These are phyloP conservation scores for Talaromyces proteolyticus DNA, from an alignment of 495 filamentous ascomycete genomes.

Conservation along the genomic window DNA sequence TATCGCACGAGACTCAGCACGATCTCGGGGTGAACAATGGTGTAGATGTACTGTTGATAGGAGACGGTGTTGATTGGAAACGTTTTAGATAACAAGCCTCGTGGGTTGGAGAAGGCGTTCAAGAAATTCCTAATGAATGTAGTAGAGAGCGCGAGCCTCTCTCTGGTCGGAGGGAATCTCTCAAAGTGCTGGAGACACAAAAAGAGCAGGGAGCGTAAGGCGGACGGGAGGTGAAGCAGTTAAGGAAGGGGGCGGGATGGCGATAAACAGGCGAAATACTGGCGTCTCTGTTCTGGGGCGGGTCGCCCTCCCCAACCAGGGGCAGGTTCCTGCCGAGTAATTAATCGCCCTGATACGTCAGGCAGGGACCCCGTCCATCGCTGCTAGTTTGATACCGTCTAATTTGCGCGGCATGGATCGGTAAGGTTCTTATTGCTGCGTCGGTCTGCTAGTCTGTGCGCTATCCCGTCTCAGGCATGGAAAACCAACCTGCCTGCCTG, in stretches of 20 bases:
- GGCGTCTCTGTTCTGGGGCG: background rate
- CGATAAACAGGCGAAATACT: slow-evolving; percentile 14
- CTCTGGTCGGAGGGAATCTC: slow-evolving; percentile 41
- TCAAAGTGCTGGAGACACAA: slow-evolving; percentile 10
- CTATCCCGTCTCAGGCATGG: background rate
- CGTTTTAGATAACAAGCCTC: too few relatives aligned
- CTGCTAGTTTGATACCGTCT: too few relatives aligned
- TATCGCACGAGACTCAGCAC: too few relatives aligned
- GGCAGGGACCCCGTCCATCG: too few relatives aligned
- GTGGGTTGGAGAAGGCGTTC: slow-evolving; percentile 15
- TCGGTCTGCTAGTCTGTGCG: background rate
- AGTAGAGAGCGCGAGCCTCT: slow-evolving; percentile 35
- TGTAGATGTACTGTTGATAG: too few relatives aligned
- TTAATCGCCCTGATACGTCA: background rate
- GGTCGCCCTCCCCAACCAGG: background rate
- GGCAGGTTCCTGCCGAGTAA: background rate
- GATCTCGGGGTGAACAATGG: too few relatives aligned
- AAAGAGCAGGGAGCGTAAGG: slow-evolving; percentile 8
- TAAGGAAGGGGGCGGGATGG: slow-evolving; percentile 16
- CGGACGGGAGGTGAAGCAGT: slow-evolving; percentile 10
- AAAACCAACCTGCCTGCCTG: background rate
- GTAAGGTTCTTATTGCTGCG: background rate
- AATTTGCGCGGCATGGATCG: background rate
- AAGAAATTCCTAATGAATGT: slow-evolving; percentile 35
- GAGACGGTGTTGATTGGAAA: too few relatives aligned